Evolutionary conservation across 2,329 filamentous ascomycete genomes (phyloP).

Genomic region (Huntiella savannae): DNA sequence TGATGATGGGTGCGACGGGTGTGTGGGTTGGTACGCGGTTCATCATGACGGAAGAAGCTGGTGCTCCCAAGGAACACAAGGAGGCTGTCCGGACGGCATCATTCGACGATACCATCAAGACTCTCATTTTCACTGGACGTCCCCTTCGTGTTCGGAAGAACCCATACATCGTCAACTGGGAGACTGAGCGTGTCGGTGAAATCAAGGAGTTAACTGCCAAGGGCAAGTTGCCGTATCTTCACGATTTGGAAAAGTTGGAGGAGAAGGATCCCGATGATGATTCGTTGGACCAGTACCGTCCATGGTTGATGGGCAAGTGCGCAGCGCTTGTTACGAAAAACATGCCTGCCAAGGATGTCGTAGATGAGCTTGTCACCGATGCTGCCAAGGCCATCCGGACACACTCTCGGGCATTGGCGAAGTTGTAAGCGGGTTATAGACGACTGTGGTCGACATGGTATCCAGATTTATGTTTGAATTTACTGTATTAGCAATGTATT

Average conservation of each 20-base stretch:
- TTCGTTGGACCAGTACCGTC: constrained; percentile 74
- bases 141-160: constrained; percentile 88
- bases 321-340: constrained; percentile 84
- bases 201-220: constrained; percentile 82
- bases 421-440: constrained; percentile 34
- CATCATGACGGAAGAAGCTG: constrained; percentile 83
- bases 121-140: constrained; percentile 95
- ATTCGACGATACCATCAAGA: constrained; percentile 91
- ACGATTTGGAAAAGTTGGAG: constrained; percentile 71
- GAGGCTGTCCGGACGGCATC: constrained; percentile 80
- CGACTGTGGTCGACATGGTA: too few species aligned
- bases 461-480: neutral
- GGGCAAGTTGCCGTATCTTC: constrained; percentile 83
- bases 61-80: constrained; percentile 83
- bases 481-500: neutral
- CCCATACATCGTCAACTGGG: constrained; percentile 88
- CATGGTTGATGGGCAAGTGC: constrained; percentile 92
- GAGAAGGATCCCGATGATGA: constrained; percentile 57
- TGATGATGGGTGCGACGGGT: constrained; percentile 80
- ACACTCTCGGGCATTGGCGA: constrained; percentile 44
- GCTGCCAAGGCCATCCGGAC: constrained; percentile 52
- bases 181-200: constrained; percentile 72
- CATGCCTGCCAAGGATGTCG: constrained; percentile 76
- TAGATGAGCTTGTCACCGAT: constrained; percentile 82
- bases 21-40: constrained; percentile 98